Conservation (phyloP, 2,329 filamentous ascomycete genomes). For the Geosmithia flava region DNA sequence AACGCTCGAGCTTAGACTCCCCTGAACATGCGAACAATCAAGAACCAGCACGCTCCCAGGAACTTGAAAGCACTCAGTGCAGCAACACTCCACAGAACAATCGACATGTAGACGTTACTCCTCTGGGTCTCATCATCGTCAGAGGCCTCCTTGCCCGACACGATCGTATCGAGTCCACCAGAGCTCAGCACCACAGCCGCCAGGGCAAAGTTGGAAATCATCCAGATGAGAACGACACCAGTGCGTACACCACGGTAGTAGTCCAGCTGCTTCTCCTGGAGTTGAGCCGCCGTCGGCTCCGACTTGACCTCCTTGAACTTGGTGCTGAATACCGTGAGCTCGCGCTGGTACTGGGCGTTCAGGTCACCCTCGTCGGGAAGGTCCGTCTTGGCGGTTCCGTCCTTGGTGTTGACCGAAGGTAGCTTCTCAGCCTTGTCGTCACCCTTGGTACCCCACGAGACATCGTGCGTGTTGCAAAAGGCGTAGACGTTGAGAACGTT, state of each 20-base stretch:
- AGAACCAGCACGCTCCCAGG: slow-evolving; percentile 79
- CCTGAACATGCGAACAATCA: slow-evolving; percentile 78
- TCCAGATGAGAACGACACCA: slow-evolving; percentile 86
- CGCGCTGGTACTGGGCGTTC: slow-evolving; percentile 86
- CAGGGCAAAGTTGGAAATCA: slow-evolving; percentile 88
- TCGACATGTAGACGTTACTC: slow-evolving; percentile 71
- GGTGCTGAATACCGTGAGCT: slow-evolving; percentile 58
- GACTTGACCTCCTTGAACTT: slow-evolving; percentile 68
- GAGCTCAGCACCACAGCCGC: slow-evolving; percentile 77
- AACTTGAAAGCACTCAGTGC: slow-evolving; percentile 78
- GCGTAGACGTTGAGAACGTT: slow-evolving; percentile 99
- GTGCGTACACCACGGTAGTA: slow-evolving; percentile 97
- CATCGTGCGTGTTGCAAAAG: slow-evolving; percentile 97
- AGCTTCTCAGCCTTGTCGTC: slow-evolving; percentile 92
- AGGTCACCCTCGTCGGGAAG: slow-evolving; percentile 91
- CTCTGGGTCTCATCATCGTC: slow-evolving; percentile 38
- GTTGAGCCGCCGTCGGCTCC: slow-evolving; percentile 36
- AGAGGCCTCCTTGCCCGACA: slow-evolving; percentile 20
- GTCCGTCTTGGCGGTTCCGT: slow-evolving; percentile 83
- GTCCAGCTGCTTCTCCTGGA: slow-evolving; percentile 82
- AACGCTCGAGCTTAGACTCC: slow-evolving; percentile 34
- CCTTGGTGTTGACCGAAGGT: slow-evolving; percentile 77
- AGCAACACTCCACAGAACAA: slow-evolving; percentile 83
- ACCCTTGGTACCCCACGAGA: slow-evolving; percentile 96
- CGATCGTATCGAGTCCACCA: slow-evolving; percentile 64